Base-by-base conservation (phyloP, 2,329 filamentous ascomycete genomes). In the Penicillium sp. region DNA sequence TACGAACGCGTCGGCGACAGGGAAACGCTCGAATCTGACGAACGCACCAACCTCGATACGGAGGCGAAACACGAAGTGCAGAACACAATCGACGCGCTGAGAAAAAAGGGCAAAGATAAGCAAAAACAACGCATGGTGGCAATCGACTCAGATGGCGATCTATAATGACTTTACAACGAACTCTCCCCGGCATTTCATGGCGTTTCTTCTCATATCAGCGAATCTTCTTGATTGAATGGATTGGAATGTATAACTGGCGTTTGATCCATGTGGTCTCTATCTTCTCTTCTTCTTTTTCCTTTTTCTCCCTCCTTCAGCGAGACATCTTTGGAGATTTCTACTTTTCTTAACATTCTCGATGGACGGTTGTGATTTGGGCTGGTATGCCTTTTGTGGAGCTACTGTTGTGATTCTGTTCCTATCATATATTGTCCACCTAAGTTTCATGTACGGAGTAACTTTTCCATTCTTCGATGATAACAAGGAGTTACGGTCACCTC, bases 41-140 rank as follows among this genome's bases (percentile, higher is more conserved):
- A 84, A 52, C 83, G 85, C 53, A 83, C 82, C 60, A 82, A 81
- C 44, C 91, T 91, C 82, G 89, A 95, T 75, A 84, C 82, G 62
- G 81, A 90, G 65, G 92, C 91, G 13, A 83, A 80, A 16, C 83
- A 86, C 41, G 91, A 96, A 74, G 93, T 97, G 4, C 84, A 86
- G 56, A 85, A 81, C 63, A 91, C 91, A 14, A 79, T 96, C 48
- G 80, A 69, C 26, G 53, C 58, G 13, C 57, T 75, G 23, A 65
- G 41, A 30, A 45, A 61, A 47, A 63, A 65, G 32, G 58, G 56
- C 44, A 57, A 62, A 52, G 51, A 57, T 38, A 51, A 50, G 34
- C 61, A 60, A 36, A 61, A 61, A 55, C 55, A 65, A 40, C 60
- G 58, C 14, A 57, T 62, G 57, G 35, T 47, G 23, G 38, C 50